Conservation (phyloP, 768 basidiomycete genomes). For the Phylloporus sp. region DNA sequence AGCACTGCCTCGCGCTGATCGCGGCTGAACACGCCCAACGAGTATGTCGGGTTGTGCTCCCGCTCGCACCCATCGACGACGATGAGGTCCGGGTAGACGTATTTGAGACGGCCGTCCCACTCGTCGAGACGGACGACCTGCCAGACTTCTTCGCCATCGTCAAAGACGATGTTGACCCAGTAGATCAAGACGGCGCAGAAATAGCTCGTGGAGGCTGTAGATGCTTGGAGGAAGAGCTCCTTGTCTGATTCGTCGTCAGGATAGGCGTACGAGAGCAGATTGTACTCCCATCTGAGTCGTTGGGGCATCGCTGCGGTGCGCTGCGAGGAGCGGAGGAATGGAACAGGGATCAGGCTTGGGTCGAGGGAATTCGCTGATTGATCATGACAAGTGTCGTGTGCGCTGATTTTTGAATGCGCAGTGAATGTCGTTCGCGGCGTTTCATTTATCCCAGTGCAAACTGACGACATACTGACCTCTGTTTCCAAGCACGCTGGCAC, state of each 20-base stretch:
- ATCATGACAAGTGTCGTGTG: background rate
- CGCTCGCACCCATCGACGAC: conserved; percentile 19
- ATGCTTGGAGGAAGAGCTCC: conserved; percentile 21
- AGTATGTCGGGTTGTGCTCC: conserved; percentile 6
- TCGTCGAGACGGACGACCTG: conserved; percentile 25
- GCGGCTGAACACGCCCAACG: conserved; percentile 16
- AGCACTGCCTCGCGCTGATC: conserved; percentile 28
- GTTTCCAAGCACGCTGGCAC: too few relatives aligned
- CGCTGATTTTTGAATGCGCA: background rate
- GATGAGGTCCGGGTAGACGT: conserved; percentile 28
- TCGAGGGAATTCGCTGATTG: background rate
- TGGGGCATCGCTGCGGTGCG: conserved; percentile 4
- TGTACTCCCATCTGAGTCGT: conserved; percentile 19
- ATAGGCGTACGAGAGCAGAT: conserved; percentile 15
- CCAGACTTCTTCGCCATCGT: conserved; percentile 24
- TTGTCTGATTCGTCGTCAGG: conserved; percentile 27
- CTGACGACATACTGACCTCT: too few relatives aligned
- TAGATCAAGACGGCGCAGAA: conserved; percentile 19
- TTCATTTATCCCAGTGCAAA: background rate
- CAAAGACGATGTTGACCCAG: conserved; percentile 24
- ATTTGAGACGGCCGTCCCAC: conserved; percentile 10
- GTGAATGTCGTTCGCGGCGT: background rate
- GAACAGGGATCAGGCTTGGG: background rate
- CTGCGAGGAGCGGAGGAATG: background rate
- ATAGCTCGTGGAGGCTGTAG: conserved; percentile 3